Evolutionary conservation across 2,329 filamentous ascomycete species (phyloP).

Genomic region (Colletotrichum truncatum): DNA sequence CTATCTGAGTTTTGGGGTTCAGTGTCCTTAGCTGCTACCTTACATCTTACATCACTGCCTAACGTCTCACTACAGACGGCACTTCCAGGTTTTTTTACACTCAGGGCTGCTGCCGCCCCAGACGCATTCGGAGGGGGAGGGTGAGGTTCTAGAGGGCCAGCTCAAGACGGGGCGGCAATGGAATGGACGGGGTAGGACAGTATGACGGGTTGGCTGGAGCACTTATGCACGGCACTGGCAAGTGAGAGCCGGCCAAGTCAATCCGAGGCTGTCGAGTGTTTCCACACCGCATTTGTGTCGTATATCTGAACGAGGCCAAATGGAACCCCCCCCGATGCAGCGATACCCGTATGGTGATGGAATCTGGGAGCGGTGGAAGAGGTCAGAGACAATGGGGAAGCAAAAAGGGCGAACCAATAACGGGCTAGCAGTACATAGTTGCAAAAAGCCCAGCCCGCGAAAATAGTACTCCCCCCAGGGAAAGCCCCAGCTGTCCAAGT

Average conservation of each 20-base stretch:
- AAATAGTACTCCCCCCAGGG: neutral
- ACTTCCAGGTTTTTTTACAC: neutral
- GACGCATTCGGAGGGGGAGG: constrained; percentile 10
- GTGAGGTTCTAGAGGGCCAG: neutral
- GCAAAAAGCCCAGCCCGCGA: neutral
- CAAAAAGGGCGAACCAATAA: neutral
- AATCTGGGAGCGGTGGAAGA: constrained; percentile 16
- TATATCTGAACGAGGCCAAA: neutral
- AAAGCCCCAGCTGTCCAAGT: constrained; percentile 6
- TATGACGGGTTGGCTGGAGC: neutral
- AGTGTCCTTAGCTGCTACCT: neutral
- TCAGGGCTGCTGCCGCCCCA: neutral
- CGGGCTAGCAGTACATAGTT: neutral
- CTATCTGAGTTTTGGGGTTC: constrained; percentile 12
- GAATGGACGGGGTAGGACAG: constrained; percentile 8
- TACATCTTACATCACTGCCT: neutral
- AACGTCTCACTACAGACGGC: neutral
- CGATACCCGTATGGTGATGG: neutral
- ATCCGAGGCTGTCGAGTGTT: constrained; percentile 2
- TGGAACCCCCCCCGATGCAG: neutral
- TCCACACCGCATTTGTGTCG: constrained; percentile 24
- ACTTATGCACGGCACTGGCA: constrained; percentile 26
- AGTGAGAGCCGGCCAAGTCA: constrained; percentile 31
- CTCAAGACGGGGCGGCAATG: neutral
- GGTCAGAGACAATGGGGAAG: neutral